A percentile compares a stretch with the other conserved stretches of the same genome.
Evolutionary conservation across 306 rosid species (phyloP).

Genomic region (Rosa lucieae): DNA sequence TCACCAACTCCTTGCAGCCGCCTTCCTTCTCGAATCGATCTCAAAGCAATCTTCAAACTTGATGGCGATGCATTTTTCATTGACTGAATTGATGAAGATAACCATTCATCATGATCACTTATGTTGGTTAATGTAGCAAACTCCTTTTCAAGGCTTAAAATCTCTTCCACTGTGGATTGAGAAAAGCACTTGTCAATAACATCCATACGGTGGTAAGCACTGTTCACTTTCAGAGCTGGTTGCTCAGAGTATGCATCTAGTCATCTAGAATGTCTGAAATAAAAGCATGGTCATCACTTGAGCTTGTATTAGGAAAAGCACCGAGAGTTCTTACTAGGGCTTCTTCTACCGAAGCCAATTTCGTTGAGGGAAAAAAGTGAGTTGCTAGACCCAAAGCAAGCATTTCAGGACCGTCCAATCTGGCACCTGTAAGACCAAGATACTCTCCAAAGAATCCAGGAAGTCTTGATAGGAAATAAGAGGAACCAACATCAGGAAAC

Average conservation of each 20-base stretch:
- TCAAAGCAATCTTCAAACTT: slow-evolving; percentile 69
- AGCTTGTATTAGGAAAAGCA: not conserved
- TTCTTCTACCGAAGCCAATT: slow-evolving; percentile 58
- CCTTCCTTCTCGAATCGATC: slow-evolving; percentile 77
- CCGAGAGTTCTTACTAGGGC: slow-evolving; percentile 30
- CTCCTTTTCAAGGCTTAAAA: slow-evolving; percentile 67
- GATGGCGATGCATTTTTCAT: slow-evolving; percentile 75
- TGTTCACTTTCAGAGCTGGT: slow-evolving; percentile 51
- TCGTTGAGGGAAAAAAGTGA: slow-evolving; percentile 57
- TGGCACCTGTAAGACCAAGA: slow-evolving; percentile 65
- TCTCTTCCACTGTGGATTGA: slow-evolving; percentile 63
- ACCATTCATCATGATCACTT: slow-evolving; percentile 39
- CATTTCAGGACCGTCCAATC: slow-evolving; percentile 79
- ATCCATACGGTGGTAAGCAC: slow-evolving; percentile 57
- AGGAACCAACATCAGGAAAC: slow-evolving; percentile 75
- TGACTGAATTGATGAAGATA: slow-evolving; percentile 51
- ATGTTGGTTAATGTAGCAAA: not conserved
- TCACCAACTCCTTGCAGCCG: slow-evolving; percentile 63
- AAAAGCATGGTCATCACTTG: slow-evolving; percentile 36
- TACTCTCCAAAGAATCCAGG: slow-evolving; percentile 74
- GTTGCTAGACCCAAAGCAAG: slow-evolving; percentile 86
- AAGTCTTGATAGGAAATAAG: slow-evolving; percentile 74
- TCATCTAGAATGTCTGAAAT: slow-evolving; percentile 54
- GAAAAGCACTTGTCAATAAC: slow-evolving; percentile 78
- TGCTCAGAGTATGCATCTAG: slow-evolving; percentile 52